Base-by-base conservation (phyloP, 805 yeast species). In the Monosporozyma aerobia region DNA sequence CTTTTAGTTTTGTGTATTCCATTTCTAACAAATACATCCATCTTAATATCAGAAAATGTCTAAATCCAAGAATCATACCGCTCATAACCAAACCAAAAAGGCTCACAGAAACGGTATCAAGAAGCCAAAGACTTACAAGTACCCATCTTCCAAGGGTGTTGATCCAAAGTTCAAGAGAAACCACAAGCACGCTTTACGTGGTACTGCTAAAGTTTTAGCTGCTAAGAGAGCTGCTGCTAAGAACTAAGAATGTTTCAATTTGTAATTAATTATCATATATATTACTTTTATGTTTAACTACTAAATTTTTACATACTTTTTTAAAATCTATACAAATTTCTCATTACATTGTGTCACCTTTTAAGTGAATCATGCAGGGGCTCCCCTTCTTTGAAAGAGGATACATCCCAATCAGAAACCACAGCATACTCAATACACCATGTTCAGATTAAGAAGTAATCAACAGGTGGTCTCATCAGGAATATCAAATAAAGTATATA, bases 61-160 rank as follows among this genome's bases (percentile, higher is more conserved):
- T 78, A 94, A 94, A 82, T 92, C 98, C 68, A 94, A 94, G 97
- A 94, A 94, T 81, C 98, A 94, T 78, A 94, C 99, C 79, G 90
- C 90, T 80, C 99, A 94, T 81, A 94, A 94, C 95, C 98, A 92
- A 81, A 87, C 86, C 90, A 87, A 79, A 77, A 94, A 94, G 95
- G 98, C 98, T 73, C 99, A 94, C 97, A 90, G 85, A 76, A 94
- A 94, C 87, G 99, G 99, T 82, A 92, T 94, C 82, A 92, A 92
- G 87, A 94, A 92, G 90, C 97, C 97, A 70, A 87, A 82, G 85
- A 85, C 96, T 73, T 79, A 83, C 95, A 90, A 88, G 82, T 90
- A 92, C 85, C 96, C 97, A 68, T 90, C 98, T 64, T 82, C 89
- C 78, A 92, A 88, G 81, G 96, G 96, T 83, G 97, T 92, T 76